Base-by-base conservation (phyloP, 139 green algal species). In the Astrephomene gubernaculifera region DNA sequence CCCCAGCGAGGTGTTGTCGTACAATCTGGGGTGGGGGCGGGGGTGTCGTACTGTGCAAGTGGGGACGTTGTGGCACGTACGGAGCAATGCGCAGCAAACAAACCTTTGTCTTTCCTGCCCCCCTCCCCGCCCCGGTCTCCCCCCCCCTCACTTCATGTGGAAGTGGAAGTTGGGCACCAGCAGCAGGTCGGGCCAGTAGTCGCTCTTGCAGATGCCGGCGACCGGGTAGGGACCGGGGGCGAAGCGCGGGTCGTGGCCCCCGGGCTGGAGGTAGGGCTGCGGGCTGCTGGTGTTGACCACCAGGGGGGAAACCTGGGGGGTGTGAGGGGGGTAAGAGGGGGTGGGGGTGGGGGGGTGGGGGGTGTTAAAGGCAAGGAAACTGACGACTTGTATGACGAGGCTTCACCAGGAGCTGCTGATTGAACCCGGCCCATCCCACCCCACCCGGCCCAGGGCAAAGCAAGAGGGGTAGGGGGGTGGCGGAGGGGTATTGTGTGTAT, bases 121-220 rank as follows among this genome's bases (percentile, higher is more conserved):
- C 63, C n/a, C 63, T 39, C 63, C 63, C 63, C 7, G 12, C 35
- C 35, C 65, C 35, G 35, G 36, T 10, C 65, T 5, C 36, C 65
- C 68, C 6, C 39, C 22, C 19, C 27, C 70, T 27, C 36, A 82
- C 76, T 73, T 81, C 86, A 89, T 83, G 43, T 89, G 86, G 79
- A 87, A 87, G 63, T 89, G 86, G 69, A 89, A 83, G 86, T 89
- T 84, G 22, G 86, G 86, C 45, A 89, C 79, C 22, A 84, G 78
- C 79, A 89, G 45, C 33, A 87, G 63, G 70, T 89, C 86, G 8
- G 79, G 68, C 38, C 71, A 84, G 61, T 57, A 75, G 60, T 80
- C 65, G 36, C 41, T 75, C 71, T 83, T 89, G 86, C 86, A 71
- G 61, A 89, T 84, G 78, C 43, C 78, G 4, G 22, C 10, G 19